These are phyloP conservation scores for Wickerhamiella galacta DNA, from an alignment of 805 yeast genomes.

Conservation along the genomic window DNA sequence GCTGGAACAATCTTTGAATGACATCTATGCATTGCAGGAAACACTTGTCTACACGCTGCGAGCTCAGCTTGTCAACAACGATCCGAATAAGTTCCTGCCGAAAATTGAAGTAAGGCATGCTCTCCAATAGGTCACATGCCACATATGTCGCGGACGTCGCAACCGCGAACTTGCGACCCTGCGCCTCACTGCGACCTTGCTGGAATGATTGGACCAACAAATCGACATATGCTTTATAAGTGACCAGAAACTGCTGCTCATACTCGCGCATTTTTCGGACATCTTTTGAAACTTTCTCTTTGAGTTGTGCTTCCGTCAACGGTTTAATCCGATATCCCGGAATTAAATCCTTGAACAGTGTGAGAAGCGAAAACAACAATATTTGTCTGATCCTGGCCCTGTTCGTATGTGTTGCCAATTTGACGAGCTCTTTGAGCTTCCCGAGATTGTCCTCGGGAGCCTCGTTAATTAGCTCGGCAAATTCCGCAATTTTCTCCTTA, in stretches of 20 bases:
- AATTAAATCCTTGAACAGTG: constrained; percentile 68
- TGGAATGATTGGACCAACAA: constrained; percentile 30
- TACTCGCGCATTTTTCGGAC: constrained; percentile 60
- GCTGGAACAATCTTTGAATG: constrained; percentile 51
- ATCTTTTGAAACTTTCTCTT: constrained; percentile 71
- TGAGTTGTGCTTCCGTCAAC: constrained; percentile 60
- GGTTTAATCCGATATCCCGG: constrained; percentile 83
- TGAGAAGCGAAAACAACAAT: constrained; percentile 61
- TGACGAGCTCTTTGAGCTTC: constrained; percentile 37
- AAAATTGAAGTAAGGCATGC: constrained; percentile 66
- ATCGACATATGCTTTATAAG: constrained; percentile 53
- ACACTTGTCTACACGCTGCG: constrained; percentile 28
- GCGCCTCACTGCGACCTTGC: constrained; percentile 20
- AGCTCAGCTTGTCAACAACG: constrained; percentile 50
- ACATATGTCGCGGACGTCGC: constrained; percentile 42
- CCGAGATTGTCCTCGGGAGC: constrained; percentile 76
- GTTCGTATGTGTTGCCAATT: constrained; percentile 13
- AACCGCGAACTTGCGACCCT: constrained; percentile 14
- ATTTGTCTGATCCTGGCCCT: constrained; percentile 45
- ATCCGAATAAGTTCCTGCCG: constrained; percentile 58
- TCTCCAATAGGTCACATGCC: constrained; percentile 55
- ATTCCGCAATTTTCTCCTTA: constrained; percentile 69
- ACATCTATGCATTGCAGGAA: constrained; percentile 46
- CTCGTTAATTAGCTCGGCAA: constrained; percentile 63
- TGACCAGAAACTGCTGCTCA: constrained; percentile 59